Evolutionary conservation across 306 rosid species (phyloP).

Genomic region (Arachis stenosperma): DNA sequence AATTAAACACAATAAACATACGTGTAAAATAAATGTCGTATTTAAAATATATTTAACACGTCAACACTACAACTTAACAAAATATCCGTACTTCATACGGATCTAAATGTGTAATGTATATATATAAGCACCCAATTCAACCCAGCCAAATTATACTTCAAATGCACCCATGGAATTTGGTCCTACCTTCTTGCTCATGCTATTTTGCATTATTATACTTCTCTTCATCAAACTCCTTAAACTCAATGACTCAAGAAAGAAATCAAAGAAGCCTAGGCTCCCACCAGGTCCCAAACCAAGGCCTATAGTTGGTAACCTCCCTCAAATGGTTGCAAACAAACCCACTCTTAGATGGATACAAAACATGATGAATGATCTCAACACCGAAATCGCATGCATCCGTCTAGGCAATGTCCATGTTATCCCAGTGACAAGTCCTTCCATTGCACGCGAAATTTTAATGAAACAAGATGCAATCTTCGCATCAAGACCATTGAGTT

Average conservation of each 20-base stretch:
- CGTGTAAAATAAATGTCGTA: too few species aligned
- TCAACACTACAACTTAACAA: too few species aligned
- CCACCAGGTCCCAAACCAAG: constrained; percentile 39
- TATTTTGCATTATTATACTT: too few species aligned
- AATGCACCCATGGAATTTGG: too few species aligned
- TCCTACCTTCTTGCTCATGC: too few species aligned
- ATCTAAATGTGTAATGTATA: too few species aligned
- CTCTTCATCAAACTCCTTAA: background rate
- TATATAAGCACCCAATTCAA: too few species aligned
- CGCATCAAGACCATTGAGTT: background rate
- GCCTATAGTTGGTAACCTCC: constrained; percentile 36
- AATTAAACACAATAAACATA: too few species aligned
- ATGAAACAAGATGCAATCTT: constrained; percentile 16
- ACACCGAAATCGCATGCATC: constrained; percentile 4
- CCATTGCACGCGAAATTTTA: constrained; percentile 33
- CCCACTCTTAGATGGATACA: constrained; percentile 37
- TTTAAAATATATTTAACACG: too few species aligned
- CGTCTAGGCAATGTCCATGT: constrained; percentile 30
- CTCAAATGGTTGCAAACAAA: constrained; percentile 31
- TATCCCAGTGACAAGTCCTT: constrained; percentile 34
- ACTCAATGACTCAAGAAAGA: background rate
- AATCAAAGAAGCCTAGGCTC: background rate
- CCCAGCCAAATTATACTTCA: too few species aligned
- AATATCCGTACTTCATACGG: too few species aligned
- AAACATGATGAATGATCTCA: constrained; percentile 14